Percentiles rank a stretch among this genome's conserved stretches.
phyloP scores from a whole-genome alignment of 1,284 basidiomycete genomes.

The Anthracocystis panici-leucophaei region DNA sequence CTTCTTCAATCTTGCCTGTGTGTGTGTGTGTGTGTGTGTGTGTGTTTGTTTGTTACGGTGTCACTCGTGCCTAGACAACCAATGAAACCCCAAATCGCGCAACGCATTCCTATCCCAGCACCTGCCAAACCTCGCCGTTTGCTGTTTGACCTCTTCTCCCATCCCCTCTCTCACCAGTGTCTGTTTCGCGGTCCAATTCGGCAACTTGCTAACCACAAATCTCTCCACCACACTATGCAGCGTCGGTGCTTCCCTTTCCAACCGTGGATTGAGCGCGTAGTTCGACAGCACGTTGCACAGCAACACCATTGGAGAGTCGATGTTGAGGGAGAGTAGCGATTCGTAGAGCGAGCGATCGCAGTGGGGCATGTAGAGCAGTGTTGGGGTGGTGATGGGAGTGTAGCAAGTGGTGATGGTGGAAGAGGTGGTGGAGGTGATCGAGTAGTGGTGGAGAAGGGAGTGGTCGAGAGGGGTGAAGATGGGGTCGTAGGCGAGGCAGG shows the following conservation, averaged over 20 bases:
- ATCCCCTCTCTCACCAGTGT: neutral
- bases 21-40: too few species aligned
- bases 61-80: conserved; percentile 3
- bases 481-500: conserved; percentile 39
- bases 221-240: neutral
- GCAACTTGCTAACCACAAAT: neutral
- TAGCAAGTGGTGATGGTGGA: conserved; percentile 8
- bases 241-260: neutral
- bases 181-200: conserved; percentile 19
- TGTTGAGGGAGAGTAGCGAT: conserved; percentile 15
- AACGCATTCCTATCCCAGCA: conserved; percentile 33
- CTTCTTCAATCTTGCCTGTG: too few species aligned
- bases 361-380: conserved; percentile 48
- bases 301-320: conserved; percentile 2
- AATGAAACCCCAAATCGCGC: conserved; percentile 40
- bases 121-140: neutral
- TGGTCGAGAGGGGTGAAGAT: conserved; percentile 20
- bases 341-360: conserved; percentile 45
- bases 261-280: conserved; percentile 8
- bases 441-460: neutral
- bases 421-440: neutral
- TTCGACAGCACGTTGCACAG: conserved; percentile 29
- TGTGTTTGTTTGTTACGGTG: too few species aligned
- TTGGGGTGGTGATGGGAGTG: conserved; percentile 1
- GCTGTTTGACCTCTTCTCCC: neutral